phyloP scores from a whole-genome alignment of 2,329 filamentous ascomycete species.

The Pleurostoma richardsiae region DNA sequence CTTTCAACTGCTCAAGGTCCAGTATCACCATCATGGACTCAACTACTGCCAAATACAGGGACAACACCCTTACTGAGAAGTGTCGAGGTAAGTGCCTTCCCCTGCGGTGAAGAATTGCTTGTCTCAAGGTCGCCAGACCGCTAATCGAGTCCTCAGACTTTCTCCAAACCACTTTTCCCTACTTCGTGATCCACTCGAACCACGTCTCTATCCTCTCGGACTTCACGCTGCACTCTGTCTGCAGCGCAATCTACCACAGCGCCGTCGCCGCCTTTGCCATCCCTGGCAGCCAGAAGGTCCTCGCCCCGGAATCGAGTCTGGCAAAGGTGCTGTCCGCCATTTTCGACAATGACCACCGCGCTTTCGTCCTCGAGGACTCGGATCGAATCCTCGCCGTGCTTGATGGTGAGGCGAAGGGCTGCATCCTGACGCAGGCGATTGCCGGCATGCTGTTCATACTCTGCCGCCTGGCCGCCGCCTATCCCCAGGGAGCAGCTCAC shows the following conservation, averaged over 20 bases:
- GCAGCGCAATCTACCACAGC: conserved; percentile 15
- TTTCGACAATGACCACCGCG: conserved; percentile 24
- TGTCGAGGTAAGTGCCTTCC: conserved; percentile 7
- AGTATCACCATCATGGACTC: conserved; percentile 1
- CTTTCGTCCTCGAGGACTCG: conserved; percentile 22
- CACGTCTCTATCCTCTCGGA: conserved; percentile 19
- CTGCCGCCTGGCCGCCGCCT: conserved; percentile 10
- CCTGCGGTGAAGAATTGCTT: background rate
- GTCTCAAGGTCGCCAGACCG: no score
- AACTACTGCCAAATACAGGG: background rate
- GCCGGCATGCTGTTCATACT: conserved; percentile 25
- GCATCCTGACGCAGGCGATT: conserved; percentile 27
- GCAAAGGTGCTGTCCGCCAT: conserved; percentile 21
- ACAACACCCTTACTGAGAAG: conserved; percentile 5
- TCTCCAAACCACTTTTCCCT: conserved; percentile 11
- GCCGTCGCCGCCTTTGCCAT: conserved; percentile 15
- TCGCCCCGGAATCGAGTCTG: conserved; percentile 13
- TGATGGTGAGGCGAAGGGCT: conserved; percentile 23
- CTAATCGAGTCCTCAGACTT: no score
- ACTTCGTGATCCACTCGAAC: conserved; percentile 18
- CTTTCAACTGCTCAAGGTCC: no score
- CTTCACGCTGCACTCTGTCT: conserved; percentile 17
- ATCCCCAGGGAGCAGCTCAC: background rate
- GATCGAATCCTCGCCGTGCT: conserved; percentile 20
- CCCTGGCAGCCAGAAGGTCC: conserved; percentile 9